Evolutionary conservation across 495 filamentous ascomycete species (phyloP), one percentile per base, ranked within the genome.

Genomic region (Letharia columbiana): DNA sequence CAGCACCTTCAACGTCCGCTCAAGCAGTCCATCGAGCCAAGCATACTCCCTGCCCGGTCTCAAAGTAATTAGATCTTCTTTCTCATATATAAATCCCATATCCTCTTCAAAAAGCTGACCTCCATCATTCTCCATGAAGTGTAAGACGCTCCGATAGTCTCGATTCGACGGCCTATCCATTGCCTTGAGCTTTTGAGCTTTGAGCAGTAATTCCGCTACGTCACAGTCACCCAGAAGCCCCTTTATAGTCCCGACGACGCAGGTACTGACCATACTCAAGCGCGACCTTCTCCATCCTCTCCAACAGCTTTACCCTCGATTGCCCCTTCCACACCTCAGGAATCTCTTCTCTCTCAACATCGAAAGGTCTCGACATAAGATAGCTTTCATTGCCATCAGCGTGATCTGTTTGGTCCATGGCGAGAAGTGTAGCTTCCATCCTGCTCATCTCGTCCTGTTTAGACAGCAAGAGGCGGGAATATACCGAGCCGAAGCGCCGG

Each of bases 21-120:
- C 78, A 17, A 81, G 63, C 2, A 71, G 23, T 1, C 72, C 77
- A 60, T 80, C 77, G 31, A 80, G 76, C 52, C 73, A 71, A 37
- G 76, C 72, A 61, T 75, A 69, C 63, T 81, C 78, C 12, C 76
- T 68, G 0, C 76, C 77, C 15, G 66, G 70, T 9, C 73, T 65
- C 3, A 80, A 66, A 12, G 76, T 76, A 3, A 81, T 64, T 13
- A 77, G 72, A 65, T 81, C 79, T 64, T 77, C 78, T 67, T 75
- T 77, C 13, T 69, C 67, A 44, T 71, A 70, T 15, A 81, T 78
- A 58, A 67, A 77, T 7, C 62, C 70, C 61, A 64, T 66, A 31
- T 78, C 76, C 10, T 67, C 45, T 54, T 75, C 66, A 17, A 64
- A 68, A 1, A 78, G 56, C 11, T 73, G 73, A 4, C 68, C 70